Base-by-base conservation (phyloP, 495 filamentous ascomycete genomes). In the Penicillium simplicissimum region DNA sequence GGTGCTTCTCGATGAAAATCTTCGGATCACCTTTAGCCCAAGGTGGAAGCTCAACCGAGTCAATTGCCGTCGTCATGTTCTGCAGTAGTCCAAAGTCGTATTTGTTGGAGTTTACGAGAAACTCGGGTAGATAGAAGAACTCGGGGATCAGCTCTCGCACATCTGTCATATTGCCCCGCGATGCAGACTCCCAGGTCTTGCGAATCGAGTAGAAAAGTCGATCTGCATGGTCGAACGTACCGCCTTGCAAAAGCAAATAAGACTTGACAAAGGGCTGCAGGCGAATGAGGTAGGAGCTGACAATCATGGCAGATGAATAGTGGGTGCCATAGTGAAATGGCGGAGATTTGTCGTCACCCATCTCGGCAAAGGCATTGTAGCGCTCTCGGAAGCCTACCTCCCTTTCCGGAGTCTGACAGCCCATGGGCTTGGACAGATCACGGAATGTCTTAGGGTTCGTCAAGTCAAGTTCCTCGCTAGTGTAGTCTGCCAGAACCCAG, bases 241-340 rank as follows among this genome's bases (percentile, higher is more conserved):
- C 93, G 23, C 96, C 95, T 72, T 98, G 95, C 8, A 98, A 82
- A n/a, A 98, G 81, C n/a, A 98, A 83, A 69, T 93, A 98, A 1
- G 96, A 96, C 67, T 96, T 90, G 55, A 97, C 93, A 71, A 98
- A 98, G 0, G 95, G 95, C 62, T 96, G 94, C 13, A 98, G 79
- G 7, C 95, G 89, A 63, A 98, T 97, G 45, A 98, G 83, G 68
- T 97, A 98, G 0, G 93, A 97, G 33, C 92, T 89, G 25, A 98
- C 95, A 55, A 97, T 98, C 95, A 97, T 98, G 19, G 95, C 96
- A 6, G 95, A 97, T 21, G 96, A 98, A 73, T 98, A 98, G 71
- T 98, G 95, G 7, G 95, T 98, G 42, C 95, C 95, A 69, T 97
- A 98, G 73, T 98, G 96, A 70, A 97, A 98, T 3, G 96, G 88